Base-by-base conservation (phyloP, 805 yeast species). In the Yamadazyma akitaensis region DNA sequence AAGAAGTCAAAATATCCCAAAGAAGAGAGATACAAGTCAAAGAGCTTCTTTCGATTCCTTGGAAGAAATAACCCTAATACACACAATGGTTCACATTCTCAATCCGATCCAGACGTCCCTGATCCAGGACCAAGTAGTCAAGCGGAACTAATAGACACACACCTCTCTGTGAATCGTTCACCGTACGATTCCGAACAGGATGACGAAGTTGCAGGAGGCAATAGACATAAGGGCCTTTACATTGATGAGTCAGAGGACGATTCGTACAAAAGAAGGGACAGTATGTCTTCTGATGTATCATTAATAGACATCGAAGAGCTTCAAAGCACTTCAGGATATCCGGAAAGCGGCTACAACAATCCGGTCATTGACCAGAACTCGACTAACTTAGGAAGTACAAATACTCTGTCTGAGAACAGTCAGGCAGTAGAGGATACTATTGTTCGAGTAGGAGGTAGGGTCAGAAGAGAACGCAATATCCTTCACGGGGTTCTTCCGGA, bases 401-500 rank as follows among this genome's bases (percentile, higher is more conserved):
- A 17, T 17, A 13, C 11, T 4, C 8, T 8, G n/a, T 7, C 13
- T 9, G 26, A 36, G 4, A 14, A 14, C 13, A 16, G 36, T 34
- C 41, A 37, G 12, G 19, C 31, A 1, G 45, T 42, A 14, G 46
- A 46, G 12, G 56, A 55, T 32, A 21, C 40, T 2, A 21, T 53
- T 9, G 56, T 61, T 2, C 45, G 63, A 42, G 64, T 62, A 10
- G 68, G 67, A 2, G 67, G 67, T 2, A 48, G 56, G 24, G 36
- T 40, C 13, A 24, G 58, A 24, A 67, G 58, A 45, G 65, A 65
- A 37, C 65, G 58, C 38, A 60, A 58, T 34, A 60, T 68, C 10
- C 53, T 70, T 5, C 49, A 60, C 26, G 76, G 76, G 0, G 67
- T 64, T 1, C 53, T 70, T 12, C 76, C 76, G 0, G 75, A 69